Conservation (phyloP, 169 alveolate genomes). For the Babesia gibsoni region DNA sequence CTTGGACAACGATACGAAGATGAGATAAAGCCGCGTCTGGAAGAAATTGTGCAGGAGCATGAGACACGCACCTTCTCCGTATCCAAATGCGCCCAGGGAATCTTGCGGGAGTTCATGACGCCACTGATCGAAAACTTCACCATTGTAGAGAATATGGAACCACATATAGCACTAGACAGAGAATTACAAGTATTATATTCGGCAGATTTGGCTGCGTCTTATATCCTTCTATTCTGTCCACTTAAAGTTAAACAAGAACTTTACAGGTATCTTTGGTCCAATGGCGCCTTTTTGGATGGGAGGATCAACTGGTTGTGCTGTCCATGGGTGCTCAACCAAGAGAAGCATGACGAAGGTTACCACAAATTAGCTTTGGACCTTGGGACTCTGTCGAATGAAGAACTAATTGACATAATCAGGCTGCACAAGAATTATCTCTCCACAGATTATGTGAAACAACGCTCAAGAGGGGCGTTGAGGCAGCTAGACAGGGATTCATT, state of each 20-base stretch:
- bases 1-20: slow-evolving; percentile 20
- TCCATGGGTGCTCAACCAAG: slow-evolving; percentile 57
- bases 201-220: slow-evolving; percentile 61
- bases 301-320: slow-evolving; percentile 54
- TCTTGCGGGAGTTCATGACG: slow-evolving; percentile 37
- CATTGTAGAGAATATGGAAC: slow-evolving; percentile 25
- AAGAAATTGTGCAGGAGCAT: slow-evolving; percentile 6
- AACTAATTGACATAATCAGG: slow-evolving; percentile 47
- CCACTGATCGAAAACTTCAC: slow-evolving; percentile 12
- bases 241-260: slow-evolving; percentile 30
- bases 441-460: slow-evolving; percentile 44
- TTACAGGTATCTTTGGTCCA: slow-evolving; percentile 48
- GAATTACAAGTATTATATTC: slow-evolving; percentile 41
- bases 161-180: slow-evolving; percentile 26
- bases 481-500: slow-evolving; percentile 29
- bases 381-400: slow-evolving; percentile 22
- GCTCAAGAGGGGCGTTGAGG: slow-evolving; percentile 48
- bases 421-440: slow-evolving; percentile 54
- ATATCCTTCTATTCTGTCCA: slow-evolving; percentile 34
- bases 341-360: slow-evolving; percentile 32
- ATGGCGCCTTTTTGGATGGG: slow-evolving; percentile 48
- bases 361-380: slow-evolving; percentile 28
- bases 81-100: slow-evolving; percentile 27
- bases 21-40: slow-evolving; percentile 9
- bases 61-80: neutral